These are phyloP conservation scores for Platanthera zijinensis DNA, from an alignment of 106 monocot genomes.

Conservation along the genomic window DNA sequence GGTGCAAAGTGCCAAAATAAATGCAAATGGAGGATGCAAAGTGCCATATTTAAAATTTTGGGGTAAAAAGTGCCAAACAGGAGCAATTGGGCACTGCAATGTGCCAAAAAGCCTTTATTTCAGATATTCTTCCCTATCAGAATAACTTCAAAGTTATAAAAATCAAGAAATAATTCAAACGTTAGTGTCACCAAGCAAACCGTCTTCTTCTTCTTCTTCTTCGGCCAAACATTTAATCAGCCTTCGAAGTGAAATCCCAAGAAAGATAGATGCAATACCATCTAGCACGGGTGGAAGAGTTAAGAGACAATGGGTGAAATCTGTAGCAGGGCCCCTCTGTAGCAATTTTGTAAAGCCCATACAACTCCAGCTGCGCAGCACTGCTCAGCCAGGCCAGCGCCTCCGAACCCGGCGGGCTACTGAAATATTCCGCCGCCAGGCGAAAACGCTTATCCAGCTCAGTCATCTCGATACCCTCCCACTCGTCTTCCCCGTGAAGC, in stretches of 20 bases:
- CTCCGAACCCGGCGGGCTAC: conserved; percentile 19
- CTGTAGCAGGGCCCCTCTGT: conserved; percentile 76
- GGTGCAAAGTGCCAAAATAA: no score
- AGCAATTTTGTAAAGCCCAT: conserved; percentile 51
- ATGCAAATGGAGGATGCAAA: no score
- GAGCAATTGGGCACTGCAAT: no score
- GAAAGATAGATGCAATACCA: conserved; percentile 30
- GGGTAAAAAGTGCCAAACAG: no score
- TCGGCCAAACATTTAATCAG: background rate
- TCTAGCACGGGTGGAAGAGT: conserved; percentile 44
- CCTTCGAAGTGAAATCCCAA: background rate
- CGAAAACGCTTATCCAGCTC: conserved; percentile 48
- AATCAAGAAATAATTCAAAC: background rate
- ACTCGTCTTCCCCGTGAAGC: conserved; percentile 55
- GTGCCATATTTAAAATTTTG: no score
- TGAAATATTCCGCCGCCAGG: conserved; percentile 26
- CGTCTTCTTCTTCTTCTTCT: background rate
- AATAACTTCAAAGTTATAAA: background rate
- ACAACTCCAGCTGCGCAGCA: conserved; percentile 45
- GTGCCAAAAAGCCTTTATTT: no score
- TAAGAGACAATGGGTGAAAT: conserved; percentile 48
- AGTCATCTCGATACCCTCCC: conserved; percentile 76
- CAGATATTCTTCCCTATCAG: background rate
- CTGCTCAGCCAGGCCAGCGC: conserved; percentile 32
- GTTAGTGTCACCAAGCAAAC: background rate